Conservation (phyloP, 2,329 filamentous ascomycete genomes). For the Anisogramma anomala region DNA sequence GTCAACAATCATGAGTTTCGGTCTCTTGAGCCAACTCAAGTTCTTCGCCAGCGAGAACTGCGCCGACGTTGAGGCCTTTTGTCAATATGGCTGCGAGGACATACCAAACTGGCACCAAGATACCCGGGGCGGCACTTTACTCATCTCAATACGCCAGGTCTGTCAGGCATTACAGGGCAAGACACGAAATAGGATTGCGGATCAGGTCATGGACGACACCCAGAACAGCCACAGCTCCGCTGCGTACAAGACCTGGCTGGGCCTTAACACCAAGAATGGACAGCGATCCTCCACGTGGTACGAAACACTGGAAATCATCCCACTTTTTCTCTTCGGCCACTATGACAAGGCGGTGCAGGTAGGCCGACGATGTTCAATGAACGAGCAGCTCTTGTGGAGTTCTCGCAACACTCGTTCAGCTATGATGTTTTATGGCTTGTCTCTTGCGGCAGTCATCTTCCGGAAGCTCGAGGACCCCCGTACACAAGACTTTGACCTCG, state of each 20-base stretch:
- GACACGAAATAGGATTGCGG: constrained; percentile 40
- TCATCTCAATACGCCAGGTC: constrained; percentile 55
- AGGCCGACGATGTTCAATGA: constrained; percentile 37
- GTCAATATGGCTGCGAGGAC: constrained; percentile 61
- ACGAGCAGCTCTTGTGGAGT: constrained; percentile 44
- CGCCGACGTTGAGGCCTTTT: constrained; percentile 57
- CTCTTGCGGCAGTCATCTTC: constrained; percentile 41
- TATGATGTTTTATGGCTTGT: constrained; percentile 49
- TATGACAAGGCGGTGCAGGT: constrained; percentile 48
- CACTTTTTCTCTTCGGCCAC: constrained; percentile 51
- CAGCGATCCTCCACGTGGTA: constrained; percentile 57
- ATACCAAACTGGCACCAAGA: constrained; percentile 62
- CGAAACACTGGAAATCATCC: constrained; percentile 52
- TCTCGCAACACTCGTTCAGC: constrained; percentile 45
- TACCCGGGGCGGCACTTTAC: constrained; percentile 56
- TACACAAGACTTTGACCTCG: constrained; percentile 29
- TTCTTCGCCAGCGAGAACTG: constrained; percentile 61
- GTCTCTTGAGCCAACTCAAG: constrained; percentile 52
- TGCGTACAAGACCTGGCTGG: constrained; percentile 49
- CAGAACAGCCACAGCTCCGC: constrained; percentile 42
- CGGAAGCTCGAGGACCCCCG: constrained; percentile 37
- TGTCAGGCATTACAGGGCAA: constrained; percentile 65
- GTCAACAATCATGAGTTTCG: constrained; percentile 60
- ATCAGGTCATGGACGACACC: constrained; percentile 54
- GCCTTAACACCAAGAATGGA: constrained; percentile 41